Evolutionary conservation across 2,329 filamentous ascomycete species (phyloP).

Genomic region (Botrytis sinoallii): DNA sequence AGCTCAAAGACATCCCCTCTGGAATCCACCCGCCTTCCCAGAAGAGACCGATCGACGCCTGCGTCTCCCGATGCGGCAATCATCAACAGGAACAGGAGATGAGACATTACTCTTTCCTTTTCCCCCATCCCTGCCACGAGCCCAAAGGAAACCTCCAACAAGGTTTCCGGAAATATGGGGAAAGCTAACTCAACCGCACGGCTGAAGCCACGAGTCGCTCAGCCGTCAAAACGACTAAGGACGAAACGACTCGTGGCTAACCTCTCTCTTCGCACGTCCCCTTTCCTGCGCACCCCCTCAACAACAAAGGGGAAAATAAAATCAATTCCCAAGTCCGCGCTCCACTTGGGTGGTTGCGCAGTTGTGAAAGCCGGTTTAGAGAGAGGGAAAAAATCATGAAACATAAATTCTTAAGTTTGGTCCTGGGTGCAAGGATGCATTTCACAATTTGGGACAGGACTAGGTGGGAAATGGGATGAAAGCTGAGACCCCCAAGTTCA

Average conservation of each 20-base stretch:
- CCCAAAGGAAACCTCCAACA: background rate
- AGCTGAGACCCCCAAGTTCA: conserved; percentile 7
- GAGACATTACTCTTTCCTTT: conserved; percentile 2
- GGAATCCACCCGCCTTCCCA: background rate
- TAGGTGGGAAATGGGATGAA: background rate
- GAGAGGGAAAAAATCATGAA: background rate
- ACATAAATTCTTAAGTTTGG: conserved; percentile 1
- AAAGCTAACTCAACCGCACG: background rate
- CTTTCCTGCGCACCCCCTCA: background rate
- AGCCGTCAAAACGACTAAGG: background rate
- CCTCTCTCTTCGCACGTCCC: conserved; percentile 8
- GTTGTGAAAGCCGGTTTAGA: background rate
- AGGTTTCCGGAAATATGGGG: conserved; percentile 8
- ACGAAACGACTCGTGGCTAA: conserved; percentile 9
- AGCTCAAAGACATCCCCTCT: background rate
- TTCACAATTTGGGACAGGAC: background rate
- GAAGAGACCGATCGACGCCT: background rate
- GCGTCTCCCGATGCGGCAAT: background rate
- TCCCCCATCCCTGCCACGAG: background rate
- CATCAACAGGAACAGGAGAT: conserved; percentile 11
- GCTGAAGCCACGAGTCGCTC: conserved; percentile 6
- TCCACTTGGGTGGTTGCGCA: background rate
- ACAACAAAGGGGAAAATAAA: background rate
- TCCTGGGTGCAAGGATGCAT: background rate
- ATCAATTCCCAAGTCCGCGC: background rate